phyloP scores from a whole-genome alignment of 1,284 basidiomycete genomes.

The Malassezia equina region DNA sequence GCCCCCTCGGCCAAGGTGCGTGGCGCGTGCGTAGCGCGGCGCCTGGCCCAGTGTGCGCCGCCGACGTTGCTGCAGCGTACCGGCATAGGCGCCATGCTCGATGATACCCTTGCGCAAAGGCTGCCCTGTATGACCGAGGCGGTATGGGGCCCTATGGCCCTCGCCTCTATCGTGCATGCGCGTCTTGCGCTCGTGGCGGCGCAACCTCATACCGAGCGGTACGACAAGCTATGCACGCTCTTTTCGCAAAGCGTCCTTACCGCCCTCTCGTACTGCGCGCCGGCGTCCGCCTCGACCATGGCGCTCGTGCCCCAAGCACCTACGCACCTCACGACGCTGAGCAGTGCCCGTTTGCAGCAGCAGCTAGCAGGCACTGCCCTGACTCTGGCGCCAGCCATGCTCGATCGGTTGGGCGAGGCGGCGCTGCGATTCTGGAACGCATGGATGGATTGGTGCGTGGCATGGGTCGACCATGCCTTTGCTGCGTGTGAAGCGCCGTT shows the following conservation, averaged over 20 bases:
- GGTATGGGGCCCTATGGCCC: background rate
- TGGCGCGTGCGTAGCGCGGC: conserved; percentile 2
- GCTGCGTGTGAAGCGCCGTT: background rate
- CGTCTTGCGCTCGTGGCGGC: background rate
- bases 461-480: conserved; percentile 9
- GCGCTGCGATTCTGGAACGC: conserved; percentile 14
- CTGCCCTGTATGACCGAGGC: conserved; percentile 10
- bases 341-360: conserved; percentile 13
- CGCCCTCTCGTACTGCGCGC: conserved; percentile 16
- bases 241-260: conserved; percentile 9
- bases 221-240: background rate
- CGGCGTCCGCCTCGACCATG: conserved; percentile 6
- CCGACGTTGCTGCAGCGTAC: conserved; percentile 7
- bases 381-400: background rate
- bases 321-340: background rate
- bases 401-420: background rate
- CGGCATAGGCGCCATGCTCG: conserved; percentile 7
- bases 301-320: background rate
- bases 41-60: background rate
- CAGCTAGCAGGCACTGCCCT: conserved; percentile 1
- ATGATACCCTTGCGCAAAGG: conserved; percentile 1
- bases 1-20: background rate
- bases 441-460: conserved; percentile 11
- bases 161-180: background rate
- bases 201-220: background rate